A percentile compares a stretch with the other conserved stretches of the same genome.
Evolutionary conservation across 1,139 yeast genomes (phyloP).

Genomic region (Magnusiomyces suaveolens): DNA sequence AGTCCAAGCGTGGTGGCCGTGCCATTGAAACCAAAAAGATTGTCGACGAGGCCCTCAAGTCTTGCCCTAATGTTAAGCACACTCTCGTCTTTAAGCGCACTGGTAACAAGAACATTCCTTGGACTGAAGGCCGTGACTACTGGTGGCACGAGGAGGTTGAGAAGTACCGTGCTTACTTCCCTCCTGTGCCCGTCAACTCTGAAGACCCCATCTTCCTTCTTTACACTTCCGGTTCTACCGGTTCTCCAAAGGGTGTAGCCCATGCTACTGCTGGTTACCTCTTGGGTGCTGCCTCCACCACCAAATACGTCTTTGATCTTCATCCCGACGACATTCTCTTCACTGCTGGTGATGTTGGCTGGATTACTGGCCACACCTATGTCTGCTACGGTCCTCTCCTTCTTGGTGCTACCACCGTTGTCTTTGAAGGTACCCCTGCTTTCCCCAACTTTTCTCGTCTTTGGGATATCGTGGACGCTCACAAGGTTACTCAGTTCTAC

Average conservation of each 20-base stretch:
- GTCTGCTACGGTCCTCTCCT: constrained; percentile 89
- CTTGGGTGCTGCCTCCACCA: constrained; percentile 88
- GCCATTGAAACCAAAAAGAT: constrained; percentile 82
- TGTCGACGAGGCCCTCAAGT: constrained; percentile 82
- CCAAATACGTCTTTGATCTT: constrained; percentile 86
- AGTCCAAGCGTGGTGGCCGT: constrained; percentile 94
- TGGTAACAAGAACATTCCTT: constrained; percentile 53
- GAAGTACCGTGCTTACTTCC: constrained; percentile 73
- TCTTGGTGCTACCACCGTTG: constrained; percentile 82
- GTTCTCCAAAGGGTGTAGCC: constrained; percentile 96
- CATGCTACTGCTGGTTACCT: constrained; percentile 92
- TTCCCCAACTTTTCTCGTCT: constrained; percentile 94
- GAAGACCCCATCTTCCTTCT: constrained; percentile 92
- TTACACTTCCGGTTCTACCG: constrained; percentile 95
- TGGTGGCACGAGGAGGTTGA: constrained; percentile 88
- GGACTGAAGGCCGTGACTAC: constrained; percentile 77
- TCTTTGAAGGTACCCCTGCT: constrained; percentile 97
- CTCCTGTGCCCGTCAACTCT: constrained; percentile 79
- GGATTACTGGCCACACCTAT: constrained; percentile 98
- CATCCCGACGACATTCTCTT: constrained; percentile 81
- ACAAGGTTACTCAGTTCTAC: constrained; percentile 92
- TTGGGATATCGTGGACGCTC: constrained; percentile 91
- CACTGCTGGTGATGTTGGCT: constrained; percentile 98
- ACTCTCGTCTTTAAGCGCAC: constrained; percentile 85
- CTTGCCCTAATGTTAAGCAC: constrained; percentile 70